Percentiles rank a stretch among this genome's conserved stretches.
These are phyloP conservation scores for Auxenochlorella protothecoides DNA, from an alignment of 139 green algal genomes.

Conservation along the genomic window DNA sequence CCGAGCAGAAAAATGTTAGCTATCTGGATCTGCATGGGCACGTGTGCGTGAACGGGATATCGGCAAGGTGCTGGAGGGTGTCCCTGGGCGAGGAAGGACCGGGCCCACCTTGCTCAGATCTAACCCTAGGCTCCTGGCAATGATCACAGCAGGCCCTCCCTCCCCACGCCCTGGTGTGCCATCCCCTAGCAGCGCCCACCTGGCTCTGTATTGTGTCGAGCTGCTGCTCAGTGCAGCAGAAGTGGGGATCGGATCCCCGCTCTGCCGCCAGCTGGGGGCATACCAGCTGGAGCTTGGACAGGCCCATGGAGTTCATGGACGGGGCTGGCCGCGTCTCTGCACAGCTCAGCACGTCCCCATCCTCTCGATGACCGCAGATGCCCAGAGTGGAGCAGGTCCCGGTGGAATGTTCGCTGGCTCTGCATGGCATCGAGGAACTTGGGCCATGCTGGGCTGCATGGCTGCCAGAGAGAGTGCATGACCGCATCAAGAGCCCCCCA, in stretches of 20 bases:
- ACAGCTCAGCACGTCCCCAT: slow-evolving; percentile 55
- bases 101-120: background rate
- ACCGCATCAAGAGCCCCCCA: too few species aligned
- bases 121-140: background rate
- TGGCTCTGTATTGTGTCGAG: slow-evolving; percentile 52
- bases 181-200: slow-evolving; percentile 16
- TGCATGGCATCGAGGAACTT: too few species aligned
- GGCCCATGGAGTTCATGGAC: slow-evolving; percentile 1
- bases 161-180: too few species aligned
- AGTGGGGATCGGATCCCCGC: slow-evolving; percentile 19
- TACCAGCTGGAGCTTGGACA: slow-evolving; percentile 24
- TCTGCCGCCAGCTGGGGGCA: slow-evolving; percentile 62
- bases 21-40: slow-evolving; percentile 35
- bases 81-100: background rate
- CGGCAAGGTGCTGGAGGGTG: background rate
- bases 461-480: too few species aligned
- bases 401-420: background rate
- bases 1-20: slow-evolving; percentile 66
- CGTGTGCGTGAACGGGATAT: background rate
- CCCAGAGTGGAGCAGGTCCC: slow-evolving; percentile 10
- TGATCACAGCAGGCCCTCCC: too few species aligned
- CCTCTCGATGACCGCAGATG: slow-evolving; percentile 50
- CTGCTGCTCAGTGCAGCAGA: slow-evolving; percentile 74
- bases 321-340: slow-evolving; percentile 38
- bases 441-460: too few species aligned